These are phyloP conservation scores for Kalmusia sp. DNA, from an alignment of 2,329 filamentous ascomycete genomes.

Conservation along the genomic window DNA sequence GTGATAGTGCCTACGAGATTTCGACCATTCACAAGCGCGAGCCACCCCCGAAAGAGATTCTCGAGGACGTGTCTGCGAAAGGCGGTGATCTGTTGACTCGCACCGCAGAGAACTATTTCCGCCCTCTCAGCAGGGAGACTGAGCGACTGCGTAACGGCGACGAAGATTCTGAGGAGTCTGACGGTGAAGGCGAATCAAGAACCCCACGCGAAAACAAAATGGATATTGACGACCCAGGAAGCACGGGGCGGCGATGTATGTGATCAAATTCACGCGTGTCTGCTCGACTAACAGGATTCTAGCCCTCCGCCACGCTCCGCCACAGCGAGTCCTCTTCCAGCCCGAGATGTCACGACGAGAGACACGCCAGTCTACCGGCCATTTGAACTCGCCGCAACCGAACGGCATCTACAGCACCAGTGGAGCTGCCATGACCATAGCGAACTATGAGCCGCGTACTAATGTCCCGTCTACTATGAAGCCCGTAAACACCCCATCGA, in stretches of 20 bases:
- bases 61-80: constrained; percentile 81
- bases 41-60: constrained; percentile 84
- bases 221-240: constrained; percentile 58
- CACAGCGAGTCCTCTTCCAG: constrained; percentile 84
- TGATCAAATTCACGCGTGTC: not conserved
- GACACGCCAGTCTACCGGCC: constrained; percentile 60
- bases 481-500: constrained; percentile 76
- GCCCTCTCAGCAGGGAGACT: constrained; percentile 55
- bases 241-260: constrained; percentile 46
- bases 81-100: constrained; percentile 80
- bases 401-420: constrained; percentile 46
- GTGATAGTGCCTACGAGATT: constrained; percentile 76
- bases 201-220: constrained; percentile 61
- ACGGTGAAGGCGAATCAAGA: constrained; percentile 51
- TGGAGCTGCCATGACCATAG: constrained; percentile 63
- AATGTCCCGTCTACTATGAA: constrained; percentile 71
- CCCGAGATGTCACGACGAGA: constrained; percentile 75
- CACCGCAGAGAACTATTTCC: constrained; percentile 77
- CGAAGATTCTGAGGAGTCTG: constrained; percentile 59
- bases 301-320: constrained; percentile 80
- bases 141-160: constrained; percentile 60
- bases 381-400: constrained; percentile 52
- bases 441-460: constrained; percentile 73
- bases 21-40: constrained; percentile 77
- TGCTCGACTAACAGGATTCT: constrained; percentile 35